A percentile compares a stretch with the other conserved stretches of the same genome.
phyloP scores from a whole-genome alignment of 2,329 filamentous ascomycete species.

The Colletotrichum eleusines region DNA sequence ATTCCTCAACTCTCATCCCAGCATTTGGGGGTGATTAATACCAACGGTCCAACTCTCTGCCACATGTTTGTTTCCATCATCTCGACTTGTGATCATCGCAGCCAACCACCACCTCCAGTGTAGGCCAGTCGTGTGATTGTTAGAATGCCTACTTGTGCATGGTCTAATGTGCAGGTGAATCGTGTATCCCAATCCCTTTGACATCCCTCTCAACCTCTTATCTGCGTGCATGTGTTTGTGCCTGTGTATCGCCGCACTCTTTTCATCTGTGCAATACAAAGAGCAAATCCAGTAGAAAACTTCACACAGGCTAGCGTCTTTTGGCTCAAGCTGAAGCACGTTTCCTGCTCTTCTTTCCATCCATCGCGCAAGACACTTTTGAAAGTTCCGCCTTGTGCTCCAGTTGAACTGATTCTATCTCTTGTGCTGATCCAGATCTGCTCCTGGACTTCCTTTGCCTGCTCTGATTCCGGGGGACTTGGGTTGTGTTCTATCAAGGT shows the following conservation, averaged over 20 bases:
- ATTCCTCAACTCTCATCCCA: not conserved
- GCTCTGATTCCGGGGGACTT: too few relatives aligned
- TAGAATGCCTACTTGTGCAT: not conserved
- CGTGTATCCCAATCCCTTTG: not conserved
- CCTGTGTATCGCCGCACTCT: not conserved
- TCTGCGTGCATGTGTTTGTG: not conserved
- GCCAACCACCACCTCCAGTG: not conserved
- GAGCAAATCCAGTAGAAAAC: not conserved
- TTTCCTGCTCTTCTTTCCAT: too few relatives aligned
- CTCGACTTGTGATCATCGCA: not conserved
- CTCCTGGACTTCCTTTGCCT: not conserved
- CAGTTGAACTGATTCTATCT: not conserved
- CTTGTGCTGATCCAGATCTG: not conserved
- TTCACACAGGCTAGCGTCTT: too few relatives aligned
- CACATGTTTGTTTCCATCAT: not conserved
- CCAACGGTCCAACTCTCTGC: constrained; percentile 2
- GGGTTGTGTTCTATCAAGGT: not conserved
- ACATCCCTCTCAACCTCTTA: not conserved
- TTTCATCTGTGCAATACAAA: not conserved
- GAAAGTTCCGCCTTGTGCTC: not conserved
- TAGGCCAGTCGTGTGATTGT: not conserved
- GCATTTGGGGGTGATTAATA: constrained; percentile 10
- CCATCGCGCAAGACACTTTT: not conserved
- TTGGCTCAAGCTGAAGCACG: not conserved
- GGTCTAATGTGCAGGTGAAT: not conserved